Evolutionary conservation across 257 asterid species (phyloP).

Genomic region (Solanum peruvianum): DNA sequence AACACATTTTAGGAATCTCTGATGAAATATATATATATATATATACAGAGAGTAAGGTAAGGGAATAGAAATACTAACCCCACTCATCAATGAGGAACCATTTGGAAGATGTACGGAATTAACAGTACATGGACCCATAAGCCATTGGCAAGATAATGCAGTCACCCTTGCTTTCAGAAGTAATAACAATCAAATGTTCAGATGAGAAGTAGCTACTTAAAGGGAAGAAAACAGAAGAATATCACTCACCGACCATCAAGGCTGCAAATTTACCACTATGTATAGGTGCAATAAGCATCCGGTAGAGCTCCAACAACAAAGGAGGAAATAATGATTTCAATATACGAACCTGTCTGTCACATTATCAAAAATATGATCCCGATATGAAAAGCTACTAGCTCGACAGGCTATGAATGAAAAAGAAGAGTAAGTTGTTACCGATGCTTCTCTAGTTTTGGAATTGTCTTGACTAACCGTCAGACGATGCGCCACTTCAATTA

Average conservation of each 20-base stretch:
- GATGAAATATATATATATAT: neutral
- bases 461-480: slow-evolving; percentile 60
- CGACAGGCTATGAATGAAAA: neutral
- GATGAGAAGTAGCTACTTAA: neutral
- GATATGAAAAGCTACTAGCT: neutral
- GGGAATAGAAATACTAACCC: slow-evolving; percentile 31
- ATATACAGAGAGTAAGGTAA: neutral
- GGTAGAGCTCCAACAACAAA: slow-evolving; percentile 48
- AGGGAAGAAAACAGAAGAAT: neutral
- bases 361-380: neutral
- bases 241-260: slow-evolving; percentile 68
- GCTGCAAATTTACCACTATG: slow-evolving; percentile 69
- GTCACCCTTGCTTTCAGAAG: slow-evolving; percentile 77
- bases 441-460: slow-evolving; percentile 52
- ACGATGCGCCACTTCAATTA: slow-evolving; percentile 70
- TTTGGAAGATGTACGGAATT: slow-evolving; percentile 56
- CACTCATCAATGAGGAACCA: slow-evolving; percentile 61
- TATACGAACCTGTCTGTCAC: slow-evolving; percentile 51
- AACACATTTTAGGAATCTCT: neutral
- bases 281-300: slow-evolving; percentile 52
- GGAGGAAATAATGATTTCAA: slow-evolving; percentile 64
- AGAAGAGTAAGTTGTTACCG: slow-evolving; percentile 23
- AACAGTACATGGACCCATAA: slow-evolving; percentile 72
- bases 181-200: neutral
- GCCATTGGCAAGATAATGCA: slow-evolving; percentile 80